These are phyloP conservation scores for Evernia prunastri DNA, from an alignment of 495 filamentous ascomycete genomes.

Conservation along the genomic window DNA sequence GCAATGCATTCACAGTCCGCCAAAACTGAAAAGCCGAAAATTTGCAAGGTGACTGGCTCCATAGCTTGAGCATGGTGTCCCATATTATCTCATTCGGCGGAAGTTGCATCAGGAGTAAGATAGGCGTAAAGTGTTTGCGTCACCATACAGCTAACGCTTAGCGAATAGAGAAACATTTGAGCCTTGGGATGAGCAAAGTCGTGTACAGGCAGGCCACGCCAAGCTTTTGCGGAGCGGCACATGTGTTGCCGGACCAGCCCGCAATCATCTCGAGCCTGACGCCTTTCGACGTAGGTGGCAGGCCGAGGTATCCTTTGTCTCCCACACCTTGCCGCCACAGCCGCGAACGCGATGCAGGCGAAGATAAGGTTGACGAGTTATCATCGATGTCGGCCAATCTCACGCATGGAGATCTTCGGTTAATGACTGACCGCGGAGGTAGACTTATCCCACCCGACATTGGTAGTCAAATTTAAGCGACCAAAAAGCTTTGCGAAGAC, in stretches of 20 bases:
- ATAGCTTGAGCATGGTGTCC: background rate
- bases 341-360: background rate
- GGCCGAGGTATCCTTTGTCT: background rate
- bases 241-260: background rate
- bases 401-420: background rate
- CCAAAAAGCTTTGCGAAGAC: constrained; percentile 1
- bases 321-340: background rate
- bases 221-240: background rate
- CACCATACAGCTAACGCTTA: background rate
- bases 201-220: background rate
- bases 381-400: background rate
- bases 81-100: background rate
- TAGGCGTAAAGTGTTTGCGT: background rate
- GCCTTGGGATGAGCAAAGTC: background rate
- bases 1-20: background rate
- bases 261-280: background rate
- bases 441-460: background rate
- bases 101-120: background rate
- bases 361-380: background rate
- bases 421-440: background rate
- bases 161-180: background rate
- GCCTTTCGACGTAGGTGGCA: background rate
- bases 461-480: background rate
- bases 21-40: background rate
- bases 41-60: background rate